Evolutionary conservation across 768 basidiomycete genomes (phyloP), one percentile per base, ranked within the genome.

Genomic region (Naganishia kalamii): DNA sequence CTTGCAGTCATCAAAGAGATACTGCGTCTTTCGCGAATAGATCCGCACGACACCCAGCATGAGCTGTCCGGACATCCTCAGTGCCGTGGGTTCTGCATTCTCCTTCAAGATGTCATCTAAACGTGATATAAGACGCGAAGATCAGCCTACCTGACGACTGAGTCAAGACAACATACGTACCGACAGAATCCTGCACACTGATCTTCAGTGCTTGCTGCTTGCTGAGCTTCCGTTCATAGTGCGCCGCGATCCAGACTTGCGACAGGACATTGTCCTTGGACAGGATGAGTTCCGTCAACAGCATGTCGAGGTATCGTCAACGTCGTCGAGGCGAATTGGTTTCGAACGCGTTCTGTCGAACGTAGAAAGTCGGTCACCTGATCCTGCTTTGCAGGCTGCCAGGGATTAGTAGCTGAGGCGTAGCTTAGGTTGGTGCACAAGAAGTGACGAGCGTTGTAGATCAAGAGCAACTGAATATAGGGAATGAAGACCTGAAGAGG

Each of bases 221-320:
- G 71, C 90, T 92, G 73, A 99, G 86, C 81, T 97, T 97, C 74
- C 91, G 86, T 79, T 97, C 92, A 87, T 94, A 92, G 83, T 97
- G 94, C 1, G 96, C 94, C 44, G 94, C 93, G 61, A 99, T 87
- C 96, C 96, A 99, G 82, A 99, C 92, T 81, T 88, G 90, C 37
- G 92, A 94, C 41, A 99, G 82, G 3, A 94, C 90, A 47, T 94
- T 93, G 63, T 91, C 87, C 71, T 92, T 88, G 49, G 91, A 90
- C 70, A 96, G 84, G 78, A 98, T 91, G 37, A 90, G 87, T 76
- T 96, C 92, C 54, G 91, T 92, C 63, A 89, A 81, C n/a, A 90
- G 81, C 78, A 92, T 85, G 61, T 87, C 87, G 23, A 86, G 12
- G 51, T n/a, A 52, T 52, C 32, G 51, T 35, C 29, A 8, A 15